Evolutionary conservation across 257 asterid species (phyloP).

Genomic region (Ilex asprella): DNA sequence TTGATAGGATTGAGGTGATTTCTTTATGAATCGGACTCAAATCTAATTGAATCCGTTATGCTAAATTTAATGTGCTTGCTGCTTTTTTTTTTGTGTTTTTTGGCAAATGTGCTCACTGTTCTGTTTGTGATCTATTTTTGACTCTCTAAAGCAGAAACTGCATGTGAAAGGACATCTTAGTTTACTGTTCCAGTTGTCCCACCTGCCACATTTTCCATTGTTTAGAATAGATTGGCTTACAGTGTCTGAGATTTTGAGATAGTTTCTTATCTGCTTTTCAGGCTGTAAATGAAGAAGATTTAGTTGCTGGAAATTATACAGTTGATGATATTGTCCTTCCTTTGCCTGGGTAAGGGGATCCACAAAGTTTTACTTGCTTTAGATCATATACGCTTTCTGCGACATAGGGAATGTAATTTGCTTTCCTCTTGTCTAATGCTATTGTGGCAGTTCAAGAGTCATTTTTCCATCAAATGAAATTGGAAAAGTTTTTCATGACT

Average conservation of each 20-base stretch:
- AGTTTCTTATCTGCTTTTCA: slow-evolving; percentile 24
- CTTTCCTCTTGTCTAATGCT: slow-evolving; percentile 7
- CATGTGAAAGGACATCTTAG: neutral
- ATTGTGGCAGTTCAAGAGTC: slow-evolving; percentile 70
- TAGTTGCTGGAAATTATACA: slow-evolving; percentile 54
- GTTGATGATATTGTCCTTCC: slow-evolving; percentile 84
- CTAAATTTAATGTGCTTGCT: too few species aligned
- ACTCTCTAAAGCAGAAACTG: neutral
- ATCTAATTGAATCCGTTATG: too few species aligned
- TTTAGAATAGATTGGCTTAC: neutral
- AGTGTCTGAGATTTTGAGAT: neutral
- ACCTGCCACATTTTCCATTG: neutral
- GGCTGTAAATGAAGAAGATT: slow-evolving; percentile 71
- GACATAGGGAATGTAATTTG: too few species aligned
- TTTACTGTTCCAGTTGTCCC: neutral
- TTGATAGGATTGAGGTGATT: too few species aligned
- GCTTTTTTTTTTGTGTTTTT: too few species aligned
- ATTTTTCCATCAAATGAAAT: slow-evolving; percentile 72
- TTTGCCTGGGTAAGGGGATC: slow-evolving; percentile 74
- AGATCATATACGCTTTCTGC: too few species aligned
- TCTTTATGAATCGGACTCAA: too few species aligned
- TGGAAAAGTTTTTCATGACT: slow-evolving; percentile 58
- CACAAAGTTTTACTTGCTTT: slow-evolving; percentile 4
- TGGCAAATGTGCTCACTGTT: too few species aligned
- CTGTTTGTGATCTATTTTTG: too few species aligned